These are phyloP conservation scores for Volvariella surrecta DNA, from an alignment of 1,284 basidiomycete genomes.

Conservation along the genomic window DNA sequence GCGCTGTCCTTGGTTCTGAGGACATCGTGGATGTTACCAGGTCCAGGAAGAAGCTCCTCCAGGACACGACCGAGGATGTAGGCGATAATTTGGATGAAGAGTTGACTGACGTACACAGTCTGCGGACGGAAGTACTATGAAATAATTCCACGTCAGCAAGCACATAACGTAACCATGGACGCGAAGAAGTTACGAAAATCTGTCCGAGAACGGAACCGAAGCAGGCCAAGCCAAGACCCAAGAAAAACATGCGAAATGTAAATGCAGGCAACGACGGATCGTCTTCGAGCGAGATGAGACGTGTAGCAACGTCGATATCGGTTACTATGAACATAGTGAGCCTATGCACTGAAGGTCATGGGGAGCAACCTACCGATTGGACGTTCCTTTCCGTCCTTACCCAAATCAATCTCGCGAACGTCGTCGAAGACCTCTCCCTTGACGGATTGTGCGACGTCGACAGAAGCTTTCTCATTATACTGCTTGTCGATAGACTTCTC, in stretches of 20 bases:
- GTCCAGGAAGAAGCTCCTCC: conserved; percentile 40
- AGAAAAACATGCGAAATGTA: conserved; percentile 35
- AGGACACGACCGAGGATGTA: conserved; percentile 33
- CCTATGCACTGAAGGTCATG: background rate
- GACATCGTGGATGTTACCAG: conserved; percentile 18
- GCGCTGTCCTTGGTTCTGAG: conserved; percentile 28
- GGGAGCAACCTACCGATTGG: conserved; percentile 23
- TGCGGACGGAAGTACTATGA: conserved; percentile 42
- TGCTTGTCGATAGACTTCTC: conserved; percentile 12
- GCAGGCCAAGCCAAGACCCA: conserved; percentile 42
- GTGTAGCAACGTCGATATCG: conserved; percentile 37
- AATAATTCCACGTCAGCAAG: background rate
- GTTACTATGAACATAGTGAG: conserved; percentile 15
- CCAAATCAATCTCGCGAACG: conserved; percentile 26
- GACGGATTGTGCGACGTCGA: conserved; percentile 12
- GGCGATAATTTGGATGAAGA: conserved; percentile 43
- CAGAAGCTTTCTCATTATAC: conserved; percentile 12
- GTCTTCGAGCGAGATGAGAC: conserved; percentile 47
- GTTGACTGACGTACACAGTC: conserved; percentile 38
- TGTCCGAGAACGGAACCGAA: conserved; percentile 51
- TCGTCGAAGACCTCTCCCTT: conserved; percentile 26
- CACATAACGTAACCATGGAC: background rate
- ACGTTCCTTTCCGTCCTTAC: conserved; percentile 28
- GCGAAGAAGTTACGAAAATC: conserved; percentile 35
- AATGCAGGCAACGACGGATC: conserved; percentile 44